Evolutionary conservation across 305 asterid species (phyloP).

Genomic region (Stenogyne calaminthoides): DNA sequence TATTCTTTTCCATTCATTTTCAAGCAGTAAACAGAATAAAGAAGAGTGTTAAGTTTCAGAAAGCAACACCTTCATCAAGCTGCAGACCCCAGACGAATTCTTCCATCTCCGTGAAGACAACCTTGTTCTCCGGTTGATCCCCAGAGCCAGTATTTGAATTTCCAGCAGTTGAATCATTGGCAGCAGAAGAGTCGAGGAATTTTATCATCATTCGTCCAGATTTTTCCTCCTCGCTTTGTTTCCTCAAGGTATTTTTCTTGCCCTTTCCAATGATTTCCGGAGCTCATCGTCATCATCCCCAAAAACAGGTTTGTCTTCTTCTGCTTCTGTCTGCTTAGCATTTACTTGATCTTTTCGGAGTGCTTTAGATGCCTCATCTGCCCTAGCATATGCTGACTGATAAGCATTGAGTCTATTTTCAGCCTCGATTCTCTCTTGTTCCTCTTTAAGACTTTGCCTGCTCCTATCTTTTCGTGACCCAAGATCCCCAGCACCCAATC

Average conservation of each 20-base stretch:
- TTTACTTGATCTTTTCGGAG: conserved; percentile 57
- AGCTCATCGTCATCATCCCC: conserved; percentile 96
- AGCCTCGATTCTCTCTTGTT: conserved; percentile 73
- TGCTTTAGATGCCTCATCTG: conserved; percentile 90
- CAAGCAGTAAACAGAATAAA: conserved; percentile 6
- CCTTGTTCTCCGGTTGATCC: conserved; percentile 72
- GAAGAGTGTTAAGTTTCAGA: background rate
- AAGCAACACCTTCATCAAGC: conserved; percentile 73
- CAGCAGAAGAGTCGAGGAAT: conserved; percentile 49
- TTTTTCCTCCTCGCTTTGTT: conserved; percentile 55
- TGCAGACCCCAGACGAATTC: conserved; percentile 97
- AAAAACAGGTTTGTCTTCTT: conserved; percentile 50
- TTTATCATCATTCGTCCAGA: conserved; percentile 53
- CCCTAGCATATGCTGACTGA: conserved; percentile 77
- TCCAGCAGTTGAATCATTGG: conserved; percentile 42
- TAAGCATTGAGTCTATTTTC: conserved; percentile 78
- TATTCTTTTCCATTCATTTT: conserved; percentile 1
- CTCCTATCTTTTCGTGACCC: conserved; percentile 77
- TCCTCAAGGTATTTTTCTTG: conserved; percentile 75
- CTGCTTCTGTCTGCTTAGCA: conserved; percentile 51
- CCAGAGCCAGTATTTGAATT: conserved; percentile 47
- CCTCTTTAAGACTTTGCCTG: conserved; percentile 68
- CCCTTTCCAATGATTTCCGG: conserved; percentile 79
- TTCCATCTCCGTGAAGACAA: conserved; percentile 96
- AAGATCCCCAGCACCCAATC: conserved; percentile 85